phyloP scores from a whole-genome alignment of 139 green algal genomes.

The Chlorella ohadii region DNA sequence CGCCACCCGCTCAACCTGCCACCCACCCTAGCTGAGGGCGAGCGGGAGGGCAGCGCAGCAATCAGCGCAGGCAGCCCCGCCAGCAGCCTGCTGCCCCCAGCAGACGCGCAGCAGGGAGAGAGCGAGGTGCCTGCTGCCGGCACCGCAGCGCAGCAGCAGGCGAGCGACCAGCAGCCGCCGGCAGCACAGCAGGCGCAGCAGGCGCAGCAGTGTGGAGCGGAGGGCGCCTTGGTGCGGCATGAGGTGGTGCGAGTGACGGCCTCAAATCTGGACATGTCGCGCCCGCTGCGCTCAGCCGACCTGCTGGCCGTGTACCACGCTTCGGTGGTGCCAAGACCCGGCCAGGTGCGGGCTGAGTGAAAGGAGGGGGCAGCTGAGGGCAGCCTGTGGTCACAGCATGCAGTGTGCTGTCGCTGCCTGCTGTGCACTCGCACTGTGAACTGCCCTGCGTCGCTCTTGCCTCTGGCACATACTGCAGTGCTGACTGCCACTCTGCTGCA shows the following conservation, averaged over 20 bases:
- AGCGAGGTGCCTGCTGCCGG: background rate
- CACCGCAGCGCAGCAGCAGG: background rate
- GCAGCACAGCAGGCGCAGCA: background rate
- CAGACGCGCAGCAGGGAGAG: background rate
- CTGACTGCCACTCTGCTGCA: background rate
- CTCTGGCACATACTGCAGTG: no score
- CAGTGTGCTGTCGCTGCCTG: background rate
- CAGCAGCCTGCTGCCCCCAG: background rate
- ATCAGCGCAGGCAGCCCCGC: background rate
- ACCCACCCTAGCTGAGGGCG: background rate
- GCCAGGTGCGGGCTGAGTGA: background rate
- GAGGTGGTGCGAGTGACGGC: slow-evolving; percentile 35
- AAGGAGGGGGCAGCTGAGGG: background rate
- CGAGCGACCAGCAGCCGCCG: background rate
- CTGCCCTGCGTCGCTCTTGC: no score
- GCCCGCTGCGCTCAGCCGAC: slow-evolving; percentile 16
- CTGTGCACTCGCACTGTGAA: no score
- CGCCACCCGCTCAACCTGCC: background rate
- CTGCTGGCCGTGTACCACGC: slow-evolving; percentile 16
- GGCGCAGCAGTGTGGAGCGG: background rate
- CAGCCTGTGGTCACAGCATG: no score
- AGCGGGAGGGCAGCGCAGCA: background rate
- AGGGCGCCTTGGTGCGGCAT: background rate
- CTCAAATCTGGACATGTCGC: slow-evolving; percentile 13
- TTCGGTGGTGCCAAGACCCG: slow-evolving; percentile 23